These are phyloP conservation scores for Petunia hybrid DNA, from an alignment of 305 asterid genomes.

Conservation along the genomic window DNA sequence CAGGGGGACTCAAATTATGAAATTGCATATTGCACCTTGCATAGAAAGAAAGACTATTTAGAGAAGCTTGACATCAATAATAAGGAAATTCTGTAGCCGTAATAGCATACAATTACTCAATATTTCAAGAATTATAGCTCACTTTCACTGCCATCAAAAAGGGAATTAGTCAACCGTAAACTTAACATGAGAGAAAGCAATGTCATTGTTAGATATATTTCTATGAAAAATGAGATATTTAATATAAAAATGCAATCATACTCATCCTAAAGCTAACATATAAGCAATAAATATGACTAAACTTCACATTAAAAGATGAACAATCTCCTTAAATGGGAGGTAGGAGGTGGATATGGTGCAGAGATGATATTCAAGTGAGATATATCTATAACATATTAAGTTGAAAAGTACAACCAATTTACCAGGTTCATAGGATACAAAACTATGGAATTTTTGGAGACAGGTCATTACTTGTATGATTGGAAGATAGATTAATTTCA, in stretches of 20 bases:
- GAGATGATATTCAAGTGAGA: background rate
- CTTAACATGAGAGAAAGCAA: background rate
- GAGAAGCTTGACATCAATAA: conserved; percentile 18
- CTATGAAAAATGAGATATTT: background rate
- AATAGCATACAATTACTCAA: conserved; percentile 21
- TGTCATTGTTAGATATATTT: conserved; percentile 23
- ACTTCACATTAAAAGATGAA: conserved; percentile 18
- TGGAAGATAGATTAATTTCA: background rate
- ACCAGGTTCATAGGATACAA: background rate
- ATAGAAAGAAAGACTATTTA: conserved; percentile 13
- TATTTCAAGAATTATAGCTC: conserved; percentile 19
- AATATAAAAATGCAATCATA: background rate
- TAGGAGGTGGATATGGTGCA: conserved; percentile 7
- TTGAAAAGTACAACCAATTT: background rate
- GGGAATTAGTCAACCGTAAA: background rate
- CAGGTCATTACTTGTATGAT: background rate
- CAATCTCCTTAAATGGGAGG: background rate
- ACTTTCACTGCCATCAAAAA: background rate
- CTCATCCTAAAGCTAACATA: background rate
- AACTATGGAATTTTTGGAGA: background rate
- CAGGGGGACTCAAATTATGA: conserved; percentile 4
- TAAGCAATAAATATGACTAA: conserved; percentile 3
- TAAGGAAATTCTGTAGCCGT: conserved; percentile 16
- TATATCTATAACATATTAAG: background rate
- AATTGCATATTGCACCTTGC: conserved; percentile 1